Evolutionary conservation across 1,284 basidiomycete genomes (phyloP).

Genomic region (Crucibulum parvulum): DNA sequence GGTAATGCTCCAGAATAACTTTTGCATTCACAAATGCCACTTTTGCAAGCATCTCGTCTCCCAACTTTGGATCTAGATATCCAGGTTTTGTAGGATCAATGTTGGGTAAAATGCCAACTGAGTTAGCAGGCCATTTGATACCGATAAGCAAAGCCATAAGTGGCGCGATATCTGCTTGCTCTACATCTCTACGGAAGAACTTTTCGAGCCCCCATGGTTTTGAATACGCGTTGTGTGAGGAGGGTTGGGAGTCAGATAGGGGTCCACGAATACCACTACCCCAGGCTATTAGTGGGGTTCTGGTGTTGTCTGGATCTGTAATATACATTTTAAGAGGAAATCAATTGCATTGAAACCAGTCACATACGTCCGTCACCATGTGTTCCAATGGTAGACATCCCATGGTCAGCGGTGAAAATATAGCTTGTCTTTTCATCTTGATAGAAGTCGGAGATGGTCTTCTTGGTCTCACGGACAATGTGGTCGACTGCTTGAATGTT

Average conservation of each 20-base stretch:
- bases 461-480: slow-evolving; percentile 76
- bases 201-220: slow-evolving; percentile 63
- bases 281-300: slow-evolving; percentile 88
- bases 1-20: slow-evolving; percentile 83
- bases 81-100: slow-evolving; percentile 63
- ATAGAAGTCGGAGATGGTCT: slow-evolving; percentile 71
- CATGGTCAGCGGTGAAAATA: slow-evolving; percentile 91
- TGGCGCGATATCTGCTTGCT: slow-evolving; percentile 86
- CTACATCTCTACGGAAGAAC: slow-evolving; percentile 74
- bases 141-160: slow-evolving; percentile 83
- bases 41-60: slow-evolving; percentile 49
- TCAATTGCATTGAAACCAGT: neutral
- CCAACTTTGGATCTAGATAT: slow-evolving; percentile 50
- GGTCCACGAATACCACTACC: slow-evolving; percentile 80
- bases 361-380: slow-evolving; percentile 86
- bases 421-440: slow-evolving; percentile 76
- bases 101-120: slow-evolving; percentile 77
- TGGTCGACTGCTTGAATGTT: slow-evolving; percentile 86
- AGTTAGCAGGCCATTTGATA: slow-evolving; percentile 77
- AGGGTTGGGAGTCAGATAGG: slow-evolving; percentile 55
- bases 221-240: slow-evolving; percentile 77
- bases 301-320: slow-evolving; percentile 86
- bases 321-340: slow-evolving; percentile 5
- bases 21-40: slow-evolving; percentile 77
- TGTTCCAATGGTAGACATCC: slow-evolving; percentile 90